Evolutionary conservation across 306 rosid species (phyloP).

Genomic region (Quercus variabilis): DNA sequence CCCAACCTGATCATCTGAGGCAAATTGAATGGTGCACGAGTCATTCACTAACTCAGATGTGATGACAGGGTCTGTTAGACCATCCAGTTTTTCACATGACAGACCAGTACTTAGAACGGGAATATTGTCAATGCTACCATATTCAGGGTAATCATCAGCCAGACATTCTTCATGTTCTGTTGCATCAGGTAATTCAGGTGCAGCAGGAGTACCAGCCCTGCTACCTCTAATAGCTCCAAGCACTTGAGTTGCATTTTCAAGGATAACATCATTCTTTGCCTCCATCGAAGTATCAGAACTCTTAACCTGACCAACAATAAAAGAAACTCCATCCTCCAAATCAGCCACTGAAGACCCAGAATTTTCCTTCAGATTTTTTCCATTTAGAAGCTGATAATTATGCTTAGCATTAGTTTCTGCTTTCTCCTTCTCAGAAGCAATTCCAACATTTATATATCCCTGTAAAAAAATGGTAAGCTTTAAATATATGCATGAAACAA

Average conservation of each 20-base stretch:
- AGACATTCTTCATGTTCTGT: conserved; percentile 37
- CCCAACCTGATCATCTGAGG: conserved; percentile 35
- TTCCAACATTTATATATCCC: conserved; percentile 97
- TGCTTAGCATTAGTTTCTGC: conserved; percentile 46
- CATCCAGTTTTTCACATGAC: conserved; percentile 34
- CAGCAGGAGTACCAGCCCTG: conserved; percentile 16
- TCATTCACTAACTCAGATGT: conserved; percentile 41
- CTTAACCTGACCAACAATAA: conserved; percentile 69
- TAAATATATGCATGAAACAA: conserved; percentile 16
- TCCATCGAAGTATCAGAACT: conserved; percentile 42
- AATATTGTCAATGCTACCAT: conserved; percentile 34
- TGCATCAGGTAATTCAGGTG: conserved; percentile 27
- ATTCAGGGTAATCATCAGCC: conserved; percentile 29
- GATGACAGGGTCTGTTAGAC: conserved; percentile 29
- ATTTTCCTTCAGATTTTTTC: conserved; percentile 51
- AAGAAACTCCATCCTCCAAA: conserved; percentile 94
- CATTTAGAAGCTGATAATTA: conserved; percentile 60
- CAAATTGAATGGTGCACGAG: conserved; percentile 28
- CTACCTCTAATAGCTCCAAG: conserved; percentile 40
- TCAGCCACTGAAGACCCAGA: conserved; percentile 70
- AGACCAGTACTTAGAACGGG: conserved; percentile 36
- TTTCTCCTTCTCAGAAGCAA: conserved; percentile 80
- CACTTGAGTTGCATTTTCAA: conserved; percentile 27
- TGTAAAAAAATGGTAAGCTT: conserved; percentile 40
- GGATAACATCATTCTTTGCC: conserved; percentile 29